Evolutionary conservation across 148 eudicot species (phyloP), one percentile per base, ranked within the genome.

Genomic region (Oxyria digyna): DNA sequence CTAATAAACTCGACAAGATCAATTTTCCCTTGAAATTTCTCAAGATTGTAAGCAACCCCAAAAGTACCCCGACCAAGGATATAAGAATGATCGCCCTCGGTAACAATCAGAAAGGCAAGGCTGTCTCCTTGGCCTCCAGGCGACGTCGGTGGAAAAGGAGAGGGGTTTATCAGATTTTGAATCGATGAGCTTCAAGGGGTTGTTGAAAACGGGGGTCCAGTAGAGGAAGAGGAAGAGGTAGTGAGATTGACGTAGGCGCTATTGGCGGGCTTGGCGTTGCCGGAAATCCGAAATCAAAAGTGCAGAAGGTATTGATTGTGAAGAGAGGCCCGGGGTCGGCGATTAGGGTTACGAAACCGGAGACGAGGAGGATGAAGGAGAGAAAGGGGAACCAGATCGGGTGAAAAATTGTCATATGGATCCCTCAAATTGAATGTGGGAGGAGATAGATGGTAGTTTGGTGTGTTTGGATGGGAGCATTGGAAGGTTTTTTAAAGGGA

Each of bases 81-180:
- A 26, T 73, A 75, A 1, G 76, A 69, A 65, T 69, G 67, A 20
- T 75, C 74, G 33, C 15, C 71, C 67, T 70, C 52, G 7, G 88
- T 84, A 49, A 70, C 50, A 49, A 89, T 62, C 26, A 83, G 74
- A 45, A 85, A 76, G 23, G 82, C 84, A 1, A 89, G 42, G 4
- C 87, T 86, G 66, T 78, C 82, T n/a, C 86, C 85, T 67, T 57
- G 31, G 4, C 87, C 89, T 45, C 74, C 81, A 68, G 81, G 75
- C 27, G 83, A 78, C 35, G 84, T 87, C 84, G 40, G 85, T 71
- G 27, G 92, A 85, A 59, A 89, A 82, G 29, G 96, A 87, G 31
- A 74, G 23, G 26, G 82, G 76, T 3, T 72, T 48, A 38, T 73
- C 55, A 1, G 78, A 63, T 29, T 71, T 40, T 2, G 75, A 17